Percentiles rank a stretch among this genome's conserved stretches.
These are phyloP conservation scores for Epicoccum nigrum DNA, from an alignment of 2,329 filamentous ascomycete genomes.

Conservation along the genomic window DNA sequence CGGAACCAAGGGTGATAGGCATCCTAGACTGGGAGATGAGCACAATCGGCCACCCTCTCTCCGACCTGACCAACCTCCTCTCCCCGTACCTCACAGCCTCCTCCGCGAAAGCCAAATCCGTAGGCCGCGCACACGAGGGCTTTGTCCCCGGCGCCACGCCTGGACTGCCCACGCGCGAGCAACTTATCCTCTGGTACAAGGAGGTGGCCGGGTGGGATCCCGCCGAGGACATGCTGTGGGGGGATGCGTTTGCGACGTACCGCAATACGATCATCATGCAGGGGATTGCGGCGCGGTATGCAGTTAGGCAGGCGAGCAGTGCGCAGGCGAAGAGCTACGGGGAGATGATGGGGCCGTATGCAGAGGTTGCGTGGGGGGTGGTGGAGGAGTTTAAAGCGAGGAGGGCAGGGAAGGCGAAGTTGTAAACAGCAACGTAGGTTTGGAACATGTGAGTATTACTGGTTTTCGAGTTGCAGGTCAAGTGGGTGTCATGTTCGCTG, in stretches of 20 bases:
- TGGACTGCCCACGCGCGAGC: slow-evolving; percentile 67
- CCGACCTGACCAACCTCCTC: slow-evolving; percentile 83
- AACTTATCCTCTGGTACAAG: slow-evolving; percentile 70
- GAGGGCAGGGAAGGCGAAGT: slow-evolving; percentile 41
- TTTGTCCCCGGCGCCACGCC: slow-evolving; percentile 69
- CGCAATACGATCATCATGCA: slow-evolving; percentile 72
- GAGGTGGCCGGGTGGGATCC: slow-evolving; percentile 75
- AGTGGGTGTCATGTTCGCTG: too few species aligned
- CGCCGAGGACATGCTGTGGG: slow-evolving; percentile 65
- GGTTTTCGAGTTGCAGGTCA: too few species aligned
- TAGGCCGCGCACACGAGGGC: slow-evolving; percentile 51
- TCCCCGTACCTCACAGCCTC: slow-evolving; percentile 52
- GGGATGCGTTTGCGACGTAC: slow-evolving; percentile 67
- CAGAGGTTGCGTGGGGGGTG: slow-evolving; percentile 77
- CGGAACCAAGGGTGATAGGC: slow-evolving; percentile 84
- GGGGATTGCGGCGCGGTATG: slow-evolving; percentile 89
- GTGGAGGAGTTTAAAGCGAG: slow-evolving; percentile 60
- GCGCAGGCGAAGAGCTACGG: slow-evolving; percentile 77
- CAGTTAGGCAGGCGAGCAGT: slow-evolving; percentile 86
- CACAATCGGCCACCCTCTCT: slow-evolving; percentile 93
- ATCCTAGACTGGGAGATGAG: slow-evolving; percentile 96
- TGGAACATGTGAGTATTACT: too few species aligned
- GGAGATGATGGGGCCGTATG: slow-evolving; percentile 71
- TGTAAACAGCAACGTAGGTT: too few species aligned
- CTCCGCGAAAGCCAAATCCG: slow-evolving; percentile 45